A percentile compares a stretch with the other conserved stretches of the same genome.
Evolutionary conservation across 495 filamentous ascomycete species (phyloP).

Genomic region (Aspergillus coremiiformis): DNA sequence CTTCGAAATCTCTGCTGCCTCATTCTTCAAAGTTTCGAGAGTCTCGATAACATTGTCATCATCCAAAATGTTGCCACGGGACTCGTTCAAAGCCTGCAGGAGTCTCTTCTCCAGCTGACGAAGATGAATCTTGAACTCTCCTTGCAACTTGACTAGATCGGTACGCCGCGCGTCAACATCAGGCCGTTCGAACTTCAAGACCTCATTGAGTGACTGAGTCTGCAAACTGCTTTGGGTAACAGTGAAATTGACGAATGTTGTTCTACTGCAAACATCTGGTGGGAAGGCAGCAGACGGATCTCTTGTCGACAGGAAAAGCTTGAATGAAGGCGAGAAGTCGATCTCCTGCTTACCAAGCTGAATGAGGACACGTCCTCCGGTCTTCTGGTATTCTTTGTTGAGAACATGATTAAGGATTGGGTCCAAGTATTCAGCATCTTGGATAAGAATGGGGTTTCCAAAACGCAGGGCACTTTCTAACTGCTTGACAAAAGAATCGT

Average conservation of each 20-base stretch:
- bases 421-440: conserved; percentile 95
- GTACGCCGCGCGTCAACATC: conserved; percentile 96
- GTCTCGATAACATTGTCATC: conserved; percentile 98
- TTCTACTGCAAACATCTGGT: conserved; percentile 96
- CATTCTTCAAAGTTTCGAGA: conserved; percentile 93
- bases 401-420: conserved; percentile 97
- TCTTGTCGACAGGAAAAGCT: conserved; percentile 86
- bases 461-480: conserved; percentile 94
- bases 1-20: conserved; percentile 87
- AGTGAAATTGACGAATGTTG: conserved; percentile 98
- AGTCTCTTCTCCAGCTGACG: conserved; percentile 93
- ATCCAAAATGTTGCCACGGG: conserved; percentile 94
- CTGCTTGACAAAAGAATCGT: conserved; percentile 96
- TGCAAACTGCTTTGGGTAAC: conserved; percentile 98
- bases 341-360: conserved; percentile 98
- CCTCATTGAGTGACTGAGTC: conserved; percentile 93
- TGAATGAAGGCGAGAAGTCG: conserved; percentile 97
- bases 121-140: conserved; percentile 96
- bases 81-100: conserved; percentile 92
- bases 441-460: conserved; percentile 96
- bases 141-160: conserved; percentile 95
- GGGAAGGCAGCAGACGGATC: conserved; percentile 95
- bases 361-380: conserved; percentile 95
- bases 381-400: conserved; percentile 99
- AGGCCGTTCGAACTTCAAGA: conserved; percentile 91